A percentile compares a stretch with the other conserved stretches of the same genome.
These are phyloP conservation scores for Trypanosoma caninum DNA, from an alignment of 208 protist genomes.

Conservation along the genomic window DNA sequence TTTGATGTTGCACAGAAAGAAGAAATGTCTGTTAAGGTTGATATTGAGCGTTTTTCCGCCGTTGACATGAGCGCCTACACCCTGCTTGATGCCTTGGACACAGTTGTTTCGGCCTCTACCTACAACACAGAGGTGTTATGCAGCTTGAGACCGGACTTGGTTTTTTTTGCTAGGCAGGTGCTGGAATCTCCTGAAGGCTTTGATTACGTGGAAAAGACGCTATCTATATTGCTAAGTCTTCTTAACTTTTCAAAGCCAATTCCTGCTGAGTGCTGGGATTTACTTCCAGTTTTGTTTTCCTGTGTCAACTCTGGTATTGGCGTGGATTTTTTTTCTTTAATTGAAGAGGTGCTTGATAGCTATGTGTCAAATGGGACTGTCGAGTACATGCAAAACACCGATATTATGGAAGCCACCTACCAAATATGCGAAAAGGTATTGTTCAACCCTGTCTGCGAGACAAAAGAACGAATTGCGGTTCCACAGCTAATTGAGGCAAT, in stretches of 20 bases:
- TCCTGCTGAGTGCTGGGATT: slow-evolving; percentile 54
- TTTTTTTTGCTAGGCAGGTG: slow-evolving; percentile 50
- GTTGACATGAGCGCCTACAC: slow-evolving; percentile 70
- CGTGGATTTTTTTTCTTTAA: slow-evolving; percentile 77
- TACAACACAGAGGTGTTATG: slow-evolving; percentile 47
- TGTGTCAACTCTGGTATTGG: slow-evolving; percentile 73
- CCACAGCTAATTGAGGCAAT: slow-evolving; percentile 83
- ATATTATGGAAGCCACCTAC: slow-evolving; percentile 72
- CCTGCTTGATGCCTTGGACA: slow-evolving; percentile 71
- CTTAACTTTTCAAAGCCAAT: slow-evolving; percentile 69
- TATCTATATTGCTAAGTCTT: slow-evolving; percentile 66
- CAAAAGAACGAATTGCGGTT: slow-evolving; percentile 54
- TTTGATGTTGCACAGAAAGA: slow-evolving; percentile 70
- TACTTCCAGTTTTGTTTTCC: slow-evolving; percentile 62
- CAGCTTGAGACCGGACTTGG: slow-evolving; percentile 52
- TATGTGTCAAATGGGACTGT: slow-evolving; percentile 63
- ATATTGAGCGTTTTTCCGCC: slow-evolving; percentile 34
- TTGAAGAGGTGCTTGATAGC: slow-evolving; percentile 87
- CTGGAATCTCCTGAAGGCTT: slow-evolving; percentile 70
- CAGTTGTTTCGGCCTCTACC: slow-evolving; percentile 53
- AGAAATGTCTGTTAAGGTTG: slow-evolving; percentile 12
- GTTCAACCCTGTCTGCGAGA: slow-evolving; percentile 40
- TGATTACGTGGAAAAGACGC: slow-evolving; percentile 82
- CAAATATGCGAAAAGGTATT: slow-evolving; percentile 82
- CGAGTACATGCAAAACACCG: slow-evolving; percentile 53